Evolutionary conservation across 73 alveolate genomes (phyloP).

Genomic region (Diophrys sp.): DNA sequence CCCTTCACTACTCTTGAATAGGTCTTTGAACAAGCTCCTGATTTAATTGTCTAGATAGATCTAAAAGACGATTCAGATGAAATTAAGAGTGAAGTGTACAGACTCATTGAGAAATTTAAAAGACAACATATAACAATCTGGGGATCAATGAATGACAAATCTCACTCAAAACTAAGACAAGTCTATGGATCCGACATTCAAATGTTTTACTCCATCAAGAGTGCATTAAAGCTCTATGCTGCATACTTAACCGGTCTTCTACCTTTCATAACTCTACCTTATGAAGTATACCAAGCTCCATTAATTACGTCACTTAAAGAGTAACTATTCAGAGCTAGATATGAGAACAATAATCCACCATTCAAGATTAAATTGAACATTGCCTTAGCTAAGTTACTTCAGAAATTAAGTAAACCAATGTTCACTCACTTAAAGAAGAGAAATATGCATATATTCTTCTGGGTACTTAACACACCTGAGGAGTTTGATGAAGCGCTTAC

Average conservation of each 20-base stretch:
- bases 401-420: constrained; percentile 16
- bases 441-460: constrained; percentile 24
- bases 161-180: constrained; percentile 2
- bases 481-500: constrained; percentile 39
- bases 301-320: not conserved
- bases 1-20: constrained; percentile 27
- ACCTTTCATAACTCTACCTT: constrained; percentile 18
- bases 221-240: constrained; percentile 10
- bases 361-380: not conserved
- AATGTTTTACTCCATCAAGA: constrained; percentile 18
- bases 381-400: not conserved
- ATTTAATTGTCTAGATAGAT: constrained; percentile 21
- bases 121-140: constrained; percentile 39
- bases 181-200: constrained; percentile 16
- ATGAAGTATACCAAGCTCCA: constrained; percentile 36
- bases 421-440: constrained; percentile 31
- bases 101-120: constrained; percentile 17
- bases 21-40: constrained; percentile 19
- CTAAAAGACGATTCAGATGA: constrained; percentile 14
- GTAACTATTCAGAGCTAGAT: not conserved
- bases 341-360: not conserved
- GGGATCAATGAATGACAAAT: constrained; percentile 30
- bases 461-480: constrained; percentile 37
- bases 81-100: constrained; percentile 10
- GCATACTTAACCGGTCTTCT: constrained; percentile 21